These are phyloP conservation scores for Ambrosiella xylebori DNA, from an alignment of 2,329 filamentous ascomycete genomes.

Conservation along the genomic window DNA sequence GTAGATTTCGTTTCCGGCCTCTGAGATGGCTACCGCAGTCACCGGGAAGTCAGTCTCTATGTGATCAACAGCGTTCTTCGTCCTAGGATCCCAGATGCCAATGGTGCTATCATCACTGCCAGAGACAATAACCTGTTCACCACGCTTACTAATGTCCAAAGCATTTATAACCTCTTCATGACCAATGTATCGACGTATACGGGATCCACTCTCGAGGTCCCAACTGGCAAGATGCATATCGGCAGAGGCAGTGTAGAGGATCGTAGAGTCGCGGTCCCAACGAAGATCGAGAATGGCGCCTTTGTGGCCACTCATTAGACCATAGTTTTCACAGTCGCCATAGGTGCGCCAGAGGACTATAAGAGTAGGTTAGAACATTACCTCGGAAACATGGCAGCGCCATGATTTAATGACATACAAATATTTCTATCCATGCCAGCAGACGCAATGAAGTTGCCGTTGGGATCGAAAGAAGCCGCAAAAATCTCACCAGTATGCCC, in stretches of 20 bases:
- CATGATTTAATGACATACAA: slow-evolving; percentile 32
- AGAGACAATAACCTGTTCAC: slow-evolving; percentile 78
- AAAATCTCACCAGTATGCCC: slow-evolving; percentile 80
- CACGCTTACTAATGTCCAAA: slow-evolving; percentile 72
- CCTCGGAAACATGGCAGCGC: neutral
- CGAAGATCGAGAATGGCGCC: slow-evolving; percentile 82
- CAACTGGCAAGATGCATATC: slow-evolving; percentile 88
- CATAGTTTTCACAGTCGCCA: slow-evolving; percentile 88
- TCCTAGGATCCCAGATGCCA: slow-evolving; percentile 87
- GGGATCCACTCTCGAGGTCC: slow-evolving; percentile 81
- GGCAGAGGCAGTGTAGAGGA: slow-evolving; percentile 81
- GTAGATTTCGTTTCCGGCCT: slow-evolving; percentile 90
- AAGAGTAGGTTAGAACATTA: neutral
- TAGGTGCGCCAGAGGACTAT: slow-evolving; percentile 86
- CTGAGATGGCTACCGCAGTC: slow-evolving; percentile 77
- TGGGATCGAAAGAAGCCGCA: slow-evolving; percentile 73
- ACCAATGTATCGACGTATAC: slow-evolving; percentile 80
- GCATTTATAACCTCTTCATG: slow-evolving; percentile 95
- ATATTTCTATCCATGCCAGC: slow-evolving; percentile 91
- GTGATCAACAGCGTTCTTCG: slow-evolving; percentile 74
- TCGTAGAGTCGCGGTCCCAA: slow-evolving; percentile 88
- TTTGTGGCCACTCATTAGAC: slow-evolving; percentile 71
- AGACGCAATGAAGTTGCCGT: slow-evolving; percentile 77
- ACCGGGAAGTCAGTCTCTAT: slow-evolving; percentile 85
- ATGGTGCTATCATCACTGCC: slow-evolving; percentile 89